Percentiles rank a stretch among this genome's conserved stretches.
Evolutionary conservation across 129 eudicot species (phyloP).

Genomic region (Helianthus tuberosus): DNA sequence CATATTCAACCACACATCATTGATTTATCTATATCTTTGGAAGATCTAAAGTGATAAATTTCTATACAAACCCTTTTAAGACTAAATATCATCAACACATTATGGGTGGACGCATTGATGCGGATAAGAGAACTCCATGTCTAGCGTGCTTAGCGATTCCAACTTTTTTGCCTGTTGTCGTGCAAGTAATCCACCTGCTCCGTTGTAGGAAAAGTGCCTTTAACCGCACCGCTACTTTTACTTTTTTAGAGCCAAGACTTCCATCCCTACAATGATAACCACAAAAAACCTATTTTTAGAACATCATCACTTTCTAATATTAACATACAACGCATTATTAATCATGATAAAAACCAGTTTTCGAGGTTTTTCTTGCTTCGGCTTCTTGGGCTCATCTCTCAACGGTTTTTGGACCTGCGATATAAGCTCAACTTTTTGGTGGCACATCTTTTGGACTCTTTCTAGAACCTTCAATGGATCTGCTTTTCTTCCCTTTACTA

Average conservation of each 20-base stretch:
- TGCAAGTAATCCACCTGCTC: conserved; percentile 53
- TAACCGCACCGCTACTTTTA: too few relatives aligned
- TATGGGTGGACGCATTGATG: neutral
- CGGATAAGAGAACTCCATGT: neutral
- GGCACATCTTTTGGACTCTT: conserved; percentile 73
- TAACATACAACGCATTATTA: neutral
- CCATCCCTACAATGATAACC: conserved; percentile 55
- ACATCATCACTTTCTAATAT: neutral
- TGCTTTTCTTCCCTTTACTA: conserved; percentile 73
- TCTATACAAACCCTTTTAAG: too few relatives aligned
- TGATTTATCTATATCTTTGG: too few relatives aligned
- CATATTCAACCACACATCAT: too few relatives aligned
- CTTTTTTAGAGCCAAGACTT: conserved; percentile 75
- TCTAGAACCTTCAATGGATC: conserved; percentile 73
- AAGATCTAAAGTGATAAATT: too few relatives aligned
- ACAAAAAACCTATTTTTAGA: neutral
- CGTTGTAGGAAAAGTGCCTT: too few relatives aligned
- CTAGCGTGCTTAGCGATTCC: conserved; percentile 23
- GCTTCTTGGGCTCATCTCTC: conserved; percentile 41
- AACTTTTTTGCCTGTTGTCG: conserved; percentile 60
- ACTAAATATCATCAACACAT: too few relatives aligned
- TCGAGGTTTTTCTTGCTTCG: conserved; percentile 45
- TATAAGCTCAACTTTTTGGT: conserved; percentile 84
- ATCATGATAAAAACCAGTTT: conserved; percentile 35
- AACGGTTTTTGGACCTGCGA: conserved; percentile 69